Conservation (phyloP, 1,284 basidiomycete species). For the Serendipita sp. region DNA sequence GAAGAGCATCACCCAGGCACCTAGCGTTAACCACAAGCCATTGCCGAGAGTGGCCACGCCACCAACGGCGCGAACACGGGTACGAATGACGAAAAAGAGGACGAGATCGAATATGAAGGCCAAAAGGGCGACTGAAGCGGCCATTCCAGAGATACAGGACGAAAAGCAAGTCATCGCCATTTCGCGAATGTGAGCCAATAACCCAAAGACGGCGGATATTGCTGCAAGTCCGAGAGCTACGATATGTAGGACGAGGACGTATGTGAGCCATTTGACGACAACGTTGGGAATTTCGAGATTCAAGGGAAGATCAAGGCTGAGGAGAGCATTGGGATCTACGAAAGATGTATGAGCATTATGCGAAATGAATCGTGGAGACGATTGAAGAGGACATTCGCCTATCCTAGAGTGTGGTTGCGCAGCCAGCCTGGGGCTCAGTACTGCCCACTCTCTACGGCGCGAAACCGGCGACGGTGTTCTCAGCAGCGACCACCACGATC, state of each 20-base stretch:
- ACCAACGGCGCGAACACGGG: constrained; percentile 58
- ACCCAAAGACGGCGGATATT: constrained; percentile 59
- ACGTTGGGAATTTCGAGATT: constrained; percentile 54
- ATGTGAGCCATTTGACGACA: constrained; percentile 80
- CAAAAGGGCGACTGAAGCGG: constrained; percentile 54
- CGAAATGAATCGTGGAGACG: background rate
- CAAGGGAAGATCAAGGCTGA: constrained; percentile 47
- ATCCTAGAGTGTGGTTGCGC: background rate
- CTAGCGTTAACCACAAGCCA: constrained; percentile 75
- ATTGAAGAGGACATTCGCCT: background rate
- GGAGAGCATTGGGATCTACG: constrained; percentile 63
- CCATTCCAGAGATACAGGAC: constrained; percentile 65
- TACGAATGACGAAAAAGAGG: constrained; percentile 71
- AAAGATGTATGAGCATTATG: background rate
- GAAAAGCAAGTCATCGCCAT: constrained; percentile 77
- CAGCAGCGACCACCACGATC: background rate
- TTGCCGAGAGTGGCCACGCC: constrained; percentile 64
- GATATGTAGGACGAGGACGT: constrained; percentile 76
- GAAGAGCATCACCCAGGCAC: constrained; percentile 68
- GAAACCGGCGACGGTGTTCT: background rate
- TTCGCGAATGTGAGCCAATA: constrained; percentile 73
- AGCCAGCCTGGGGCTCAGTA: background rate
- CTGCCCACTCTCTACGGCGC: background rate
- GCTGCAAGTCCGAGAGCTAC: constrained; percentile 61
- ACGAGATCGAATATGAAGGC: constrained; percentile 80